Evolutionary conservation across 2,329 filamentous ascomycete genomes (phyloP), one percentile per base, ranked within the genome.

Genomic region (Teratosphaeria epicoccoides): DNA sequence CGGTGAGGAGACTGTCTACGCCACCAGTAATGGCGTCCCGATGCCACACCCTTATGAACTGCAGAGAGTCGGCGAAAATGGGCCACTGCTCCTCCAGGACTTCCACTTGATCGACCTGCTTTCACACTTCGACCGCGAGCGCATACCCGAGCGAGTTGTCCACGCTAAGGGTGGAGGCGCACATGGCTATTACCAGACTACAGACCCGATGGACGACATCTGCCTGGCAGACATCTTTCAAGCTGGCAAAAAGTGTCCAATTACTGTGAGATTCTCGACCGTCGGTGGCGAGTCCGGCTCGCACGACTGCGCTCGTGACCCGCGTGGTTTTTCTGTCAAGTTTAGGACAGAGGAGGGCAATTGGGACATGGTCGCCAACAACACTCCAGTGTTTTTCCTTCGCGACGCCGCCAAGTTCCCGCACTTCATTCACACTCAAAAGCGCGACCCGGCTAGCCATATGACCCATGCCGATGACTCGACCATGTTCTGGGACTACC

Each of bases 371-470:
- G 83, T 87, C 6, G 80, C 79, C 55, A 87, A 86, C 72, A 87
- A 87, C 64, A 86, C 82, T 0, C 84, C 84, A 0, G 79, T 87
- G 2, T 88, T 88, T 74, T 88, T 88, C 69, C 63, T 87, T n/a
- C 74, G 84, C 49, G 84, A 88, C 56, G 82, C 84, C 0, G 76
- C 81, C 57, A 87, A 88, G 67, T 87, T 86, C 63, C 84, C 84
- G 23, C 72, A 83, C 62, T 83, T 87, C 62, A 87, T 87, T 49
- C 84, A 87, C 64, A 85, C 83, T 0, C 84, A 87, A 65, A 87
- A 87, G 74, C 75, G 84, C n/a, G 73, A 88, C 61, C 84, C 84
- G 0, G 76, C 81, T 58, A 87, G 82, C 3, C 81, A 87, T 63
- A 68, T 86, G 5, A 82, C 80, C 46, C 80, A 86, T 67, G 81